Evolutionary conservation across 2,329 filamentous ascomycete species (phyloP), one percentile per base, ranked within the genome.

Genomic region (Calycina marina): DNA sequence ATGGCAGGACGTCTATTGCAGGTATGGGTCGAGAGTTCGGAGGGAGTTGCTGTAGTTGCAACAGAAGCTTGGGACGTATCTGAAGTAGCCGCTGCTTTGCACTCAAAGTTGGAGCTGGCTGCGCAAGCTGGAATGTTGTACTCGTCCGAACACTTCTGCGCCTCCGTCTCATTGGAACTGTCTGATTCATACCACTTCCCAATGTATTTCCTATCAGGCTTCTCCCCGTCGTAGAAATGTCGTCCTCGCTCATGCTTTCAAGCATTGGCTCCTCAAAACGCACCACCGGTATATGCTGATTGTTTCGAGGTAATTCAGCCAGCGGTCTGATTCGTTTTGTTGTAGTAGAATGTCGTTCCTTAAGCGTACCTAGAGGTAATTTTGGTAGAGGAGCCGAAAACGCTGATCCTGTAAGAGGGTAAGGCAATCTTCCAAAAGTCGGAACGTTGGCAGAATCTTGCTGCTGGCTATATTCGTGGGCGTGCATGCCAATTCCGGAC

Each of bases 1-100:
- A 72, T 0, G 79, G 77, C 25, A 84, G 66, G n/a, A 83, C 69
- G 44, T 88, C 80, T 41, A 82, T 72, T 4, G 71, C 67, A 1
- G 80, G 80, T 31, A 64, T 63, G 0, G 77, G 76, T 14, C 79
- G 68, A 11, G 61, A 61, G 39, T 71, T 65, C 25, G 63, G 56
- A 2, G 66, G 61, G n/a, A 83, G 52, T 36, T 70, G 65, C 47
- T 85, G 80, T 11, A 86, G 58, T 52, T 88, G 80, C 4, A 86
- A 62, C 4, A 84, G 57, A 12, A 84, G 57, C 32, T 71, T 71
- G 8, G 79, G 77, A 11, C 77, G 69, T 17, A 79, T 62, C 44
- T 77, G 70, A 10, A 78, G 62, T 9, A 55, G 37, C n/a, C 43
- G 41, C 48, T 77, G 78, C 47, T 74, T 67, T 47, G 63, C 59